Percentiles rank a stretch among this genome's conserved stretches.
Evolutionary conservation across 495 filamentous ascomycete genomes (phyloP).

Genomic region (Penicillium pulvis): DNA sequence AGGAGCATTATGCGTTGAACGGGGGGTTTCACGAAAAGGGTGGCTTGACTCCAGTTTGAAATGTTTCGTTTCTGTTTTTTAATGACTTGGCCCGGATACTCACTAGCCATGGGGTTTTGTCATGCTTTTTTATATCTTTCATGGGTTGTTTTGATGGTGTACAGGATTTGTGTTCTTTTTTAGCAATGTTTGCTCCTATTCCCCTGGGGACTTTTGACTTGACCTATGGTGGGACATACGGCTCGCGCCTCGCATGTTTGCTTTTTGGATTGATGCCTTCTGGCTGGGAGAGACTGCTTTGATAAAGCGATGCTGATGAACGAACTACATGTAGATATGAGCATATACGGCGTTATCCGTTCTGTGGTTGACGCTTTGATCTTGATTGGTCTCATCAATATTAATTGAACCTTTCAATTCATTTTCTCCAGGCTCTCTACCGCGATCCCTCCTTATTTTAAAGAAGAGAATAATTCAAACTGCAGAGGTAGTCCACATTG

Average conservation of each 20-base stretch:
- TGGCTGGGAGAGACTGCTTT: slow-evolving; percentile 37
- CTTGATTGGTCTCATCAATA: slow-evolving; percentile 21
- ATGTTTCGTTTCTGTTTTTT: slow-evolving; percentile 28
- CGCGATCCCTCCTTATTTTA: neutral
- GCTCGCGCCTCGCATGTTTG: slow-evolving; percentile 24
- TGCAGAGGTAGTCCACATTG: neutral
- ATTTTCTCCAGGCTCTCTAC: neutral
- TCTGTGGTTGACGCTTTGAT: slow-evolving; percentile 27
- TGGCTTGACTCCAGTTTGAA: slow-evolving; percentile 28
- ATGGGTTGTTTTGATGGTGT: slow-evolving; percentile 32
- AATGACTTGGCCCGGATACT: slow-evolving; percentile 25
- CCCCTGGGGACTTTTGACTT: slow-evolving; percentile 19
- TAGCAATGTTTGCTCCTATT: slow-evolving; percentile 23
- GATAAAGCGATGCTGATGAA: slow-evolving; percentile 44
- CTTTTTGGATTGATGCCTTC: slow-evolving; percentile 27
- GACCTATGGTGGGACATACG: slow-evolving; percentile 13
- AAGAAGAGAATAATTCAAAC: too few species aligned
- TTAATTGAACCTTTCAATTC: slow-evolving; percentile 22
- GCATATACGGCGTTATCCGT: slow-evolving; percentile 47
- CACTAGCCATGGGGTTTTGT: slow-evolving; percentile 8
- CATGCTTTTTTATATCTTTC: slow-evolving; percentile 18
- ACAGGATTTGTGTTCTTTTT: slow-evolving; percentile 27
- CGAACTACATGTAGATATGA: slow-evolving; percentile 51
- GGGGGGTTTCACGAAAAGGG: slow-evolving; percentile 29
- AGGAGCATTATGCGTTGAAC: slow-evolving; percentile 30